Evolutionary conservation across 108 stramenopile genomes (phyloP).

Genomic region (Tribonema minus): DNA sequence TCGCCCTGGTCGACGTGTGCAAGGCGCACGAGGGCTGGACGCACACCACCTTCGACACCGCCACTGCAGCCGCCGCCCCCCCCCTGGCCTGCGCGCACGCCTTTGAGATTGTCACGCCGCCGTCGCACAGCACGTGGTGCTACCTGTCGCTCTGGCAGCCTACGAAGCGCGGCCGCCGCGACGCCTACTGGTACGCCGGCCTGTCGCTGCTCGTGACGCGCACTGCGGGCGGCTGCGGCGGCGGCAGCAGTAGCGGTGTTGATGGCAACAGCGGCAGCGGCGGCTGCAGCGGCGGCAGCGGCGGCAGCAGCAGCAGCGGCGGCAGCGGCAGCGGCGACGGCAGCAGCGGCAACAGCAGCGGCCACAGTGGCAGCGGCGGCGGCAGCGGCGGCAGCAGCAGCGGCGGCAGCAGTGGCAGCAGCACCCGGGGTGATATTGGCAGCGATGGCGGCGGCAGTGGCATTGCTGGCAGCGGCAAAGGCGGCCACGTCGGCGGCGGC

Average conservation of each 20-base stretch:
- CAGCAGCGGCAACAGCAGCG: not conserved
- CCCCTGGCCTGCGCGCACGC: too few relatives aligned
- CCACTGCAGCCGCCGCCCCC: too few relatives aligned
- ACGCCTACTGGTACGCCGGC: not conserved
- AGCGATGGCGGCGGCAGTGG: not conserved
- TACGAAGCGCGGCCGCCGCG: conserved; percentile 12
- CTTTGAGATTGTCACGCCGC: too few relatives aligned
- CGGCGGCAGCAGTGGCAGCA: not conserved
- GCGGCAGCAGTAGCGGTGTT: not conserved
- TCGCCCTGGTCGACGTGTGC: conserved; percentile 34
- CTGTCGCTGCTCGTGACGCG: not conserved
- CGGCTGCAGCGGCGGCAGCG: not conserved
- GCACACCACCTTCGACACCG: conserved; percentile 7
- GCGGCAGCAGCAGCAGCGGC: not conserved
- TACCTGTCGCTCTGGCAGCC: conserved; percentile 30
- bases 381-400: not conserved
- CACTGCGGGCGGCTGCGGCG: not conserved
- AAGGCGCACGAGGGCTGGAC: conserved; percentile 21
- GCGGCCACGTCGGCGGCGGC: too few relatives aligned
- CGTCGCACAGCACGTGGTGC: conserved; percentile 7
- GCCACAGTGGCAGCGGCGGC: not conserved
- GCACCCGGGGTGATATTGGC: not conserved
- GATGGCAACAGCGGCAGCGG: not conserved
- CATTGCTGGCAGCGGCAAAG: too few relatives aligned
- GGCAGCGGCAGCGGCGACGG: not conserved